phyloP scores from a whole-genome alignment of 306 rosid genomes.

The Vigna trinervia region DNA sequence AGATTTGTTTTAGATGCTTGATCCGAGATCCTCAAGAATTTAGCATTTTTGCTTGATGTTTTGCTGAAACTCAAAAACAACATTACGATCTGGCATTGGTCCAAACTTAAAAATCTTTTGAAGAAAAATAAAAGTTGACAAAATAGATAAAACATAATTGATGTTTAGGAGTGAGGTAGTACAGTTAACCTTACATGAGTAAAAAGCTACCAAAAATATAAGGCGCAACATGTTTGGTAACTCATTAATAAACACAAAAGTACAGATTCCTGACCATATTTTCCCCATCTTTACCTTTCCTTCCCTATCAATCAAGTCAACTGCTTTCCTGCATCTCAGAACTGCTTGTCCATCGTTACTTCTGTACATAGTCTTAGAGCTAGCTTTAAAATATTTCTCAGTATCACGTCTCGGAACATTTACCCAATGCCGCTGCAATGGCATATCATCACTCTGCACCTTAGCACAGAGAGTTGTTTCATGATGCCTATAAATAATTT shows the following conservation, averaged over 20 bases:
- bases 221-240: slow-evolving; percentile 46
- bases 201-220: slow-evolving; percentile 37
- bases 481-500: slow-evolving; percentile 45
- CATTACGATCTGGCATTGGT: slow-evolving; percentile 17
- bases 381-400: slow-evolving; percentile 45
- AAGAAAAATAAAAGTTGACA: slow-evolving; percentile 26
- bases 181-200: slow-evolving; percentile 31
- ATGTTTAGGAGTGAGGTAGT: slow-evolving; percentile 37
- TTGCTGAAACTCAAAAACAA: slow-evolving; percentile 42
- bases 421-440: slow-evolving; percentile 46
- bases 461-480: slow-evolving; percentile 50
- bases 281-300: slow-evolving; percentile 73
- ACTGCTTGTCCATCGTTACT: slow-evolving; percentile 52
- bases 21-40: slow-evolving; percentile 37
- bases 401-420: slow-evolving; percentile 44
- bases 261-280: slow-evolving; percentile 51
- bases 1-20: slow-evolving; percentile 20
- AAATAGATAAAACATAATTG: slow-evolving; percentile 24
- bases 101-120: slow-evolving; percentile 21
- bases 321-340: slow-evolving; percentile 61
- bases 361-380: slow-evolving; percentile 46
- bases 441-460: slow-evolving; percentile 46
- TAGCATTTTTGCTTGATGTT: slow-evolving; percentile 38
- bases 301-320: slow-evolving; percentile 60
- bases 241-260: slow-evolving; percentile 49